Evolutionary conservation across 495 filamentous ascomycete genomes (phyloP), one percentile per base, ranked within the genome.

Genomic region (Aspergillus sparsus): DNA sequence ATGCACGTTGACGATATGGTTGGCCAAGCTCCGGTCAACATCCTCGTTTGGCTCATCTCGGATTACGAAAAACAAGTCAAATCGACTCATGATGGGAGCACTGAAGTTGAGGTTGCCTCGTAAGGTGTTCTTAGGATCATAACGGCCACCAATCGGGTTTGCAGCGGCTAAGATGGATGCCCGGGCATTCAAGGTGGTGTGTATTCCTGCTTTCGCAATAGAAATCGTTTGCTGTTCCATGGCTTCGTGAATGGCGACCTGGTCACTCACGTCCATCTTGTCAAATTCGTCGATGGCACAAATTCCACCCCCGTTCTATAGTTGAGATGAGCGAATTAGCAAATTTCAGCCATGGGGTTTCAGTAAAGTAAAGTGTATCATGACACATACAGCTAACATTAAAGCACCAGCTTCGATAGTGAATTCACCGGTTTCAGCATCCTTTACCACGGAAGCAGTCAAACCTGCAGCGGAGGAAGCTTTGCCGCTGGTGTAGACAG

Each of bases 191-290:
- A 99, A 86, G 0, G 94, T 99, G 3, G 94, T 96, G 71, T 99
- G 94, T 61, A 99, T 99, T 68, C 94, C 94, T 5, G 94, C 94
- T 70, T 99, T 99, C 60, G 94, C 94, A 71, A 99, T 99, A 18
- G 93, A 97, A 65, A 99, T 99, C 16, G 94, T 99, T 78, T 99
- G 94, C 77, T 99, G 94, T 83, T 99, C 94, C 94, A 99, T 99
- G 55, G 95, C 95, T 84, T 99, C 94, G 84, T 99, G 94, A 73
- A 99, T 98, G 62, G 94, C 94, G 49, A 99, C 94, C 78, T 99
- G 94, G 75, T 99, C 94, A 49, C 78, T 84, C 53, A 99, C 90
- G 68, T 99, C 94, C 94, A 99, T 99, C 77, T 98, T 99, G 81
- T 99, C 94, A 70, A 99, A 99, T 66, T 99, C 94, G 71, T 99